Evolutionary conservation across 306 rosid genomes (phyloP), one percentile per base, ranked within the genome.

Genomic region (Oemleria cerasiformis): DNA sequence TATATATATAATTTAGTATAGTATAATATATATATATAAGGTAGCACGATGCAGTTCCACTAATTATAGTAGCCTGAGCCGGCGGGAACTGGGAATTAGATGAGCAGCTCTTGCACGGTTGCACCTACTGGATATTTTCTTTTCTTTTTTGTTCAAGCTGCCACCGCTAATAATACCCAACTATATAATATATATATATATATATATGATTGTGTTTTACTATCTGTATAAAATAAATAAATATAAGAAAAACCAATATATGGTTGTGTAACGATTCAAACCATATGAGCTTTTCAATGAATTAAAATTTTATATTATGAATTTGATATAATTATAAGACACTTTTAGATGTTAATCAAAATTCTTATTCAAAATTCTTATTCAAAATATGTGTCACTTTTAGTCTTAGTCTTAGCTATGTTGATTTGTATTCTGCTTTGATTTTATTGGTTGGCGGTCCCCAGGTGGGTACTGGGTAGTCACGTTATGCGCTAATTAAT

Each of bases 261-360:
- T 14, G 63, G 8, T 13, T 9, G 34, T 54, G 1, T 4, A 20
- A 54, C 5, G 59, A 30, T 58, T 54, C n/a, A 9, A 25, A 58
- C 23, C 63, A 58, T 16, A 17, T 10, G 9, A 30, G n/a, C 42
- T 13, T 30, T 2, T 30, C 19, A 6, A 30, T 25, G 30, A 5
- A 58, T 25, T 58, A 58, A 58, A 30, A 25, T 58, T 58, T 30
- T 15, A 30, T 58, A 13, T 58, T 58, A 12, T 7, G 39, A 30
- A 30, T 25, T 15, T 58, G 40, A 5, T 6, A 8, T 1, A 12
- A 45, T 45, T 0, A 0, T 45, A 45, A 0, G 16, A 1, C 0
- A 45, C 14, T 0, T 12, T 2, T 0, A 12, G 0, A 45, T 45
- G 0, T 3, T 3, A 12, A 0, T 0, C 0, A 25, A 25, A 25